These are phyloP conservation scores for Cadophora gregata DNA, from an alignment of 2,329 filamentous ascomycete genomes.

Conservation along the genomic window DNA sequence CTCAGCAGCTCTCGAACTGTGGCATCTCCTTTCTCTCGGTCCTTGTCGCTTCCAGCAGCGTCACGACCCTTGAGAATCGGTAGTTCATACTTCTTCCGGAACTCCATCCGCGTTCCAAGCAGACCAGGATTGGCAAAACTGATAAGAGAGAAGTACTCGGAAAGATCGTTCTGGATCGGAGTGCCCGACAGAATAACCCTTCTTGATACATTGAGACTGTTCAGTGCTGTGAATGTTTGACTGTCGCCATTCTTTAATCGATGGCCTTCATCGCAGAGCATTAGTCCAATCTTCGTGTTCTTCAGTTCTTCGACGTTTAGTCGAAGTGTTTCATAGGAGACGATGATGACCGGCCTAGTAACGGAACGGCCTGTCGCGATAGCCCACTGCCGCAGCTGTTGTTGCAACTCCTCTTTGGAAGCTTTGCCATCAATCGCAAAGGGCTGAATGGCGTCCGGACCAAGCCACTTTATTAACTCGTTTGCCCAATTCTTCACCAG, in stretches of 20 bases:
- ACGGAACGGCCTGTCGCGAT: conserved; percentile 89
- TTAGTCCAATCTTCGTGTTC: conserved; percentile 86
- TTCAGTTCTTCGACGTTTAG: conserved; percentile 90
- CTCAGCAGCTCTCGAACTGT: conserved; percentile 79
- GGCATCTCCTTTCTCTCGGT: conserved; percentile 82
- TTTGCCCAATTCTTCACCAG: conserved; percentile 98
- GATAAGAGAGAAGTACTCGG: conserved; percentile 94
- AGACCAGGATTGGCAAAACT: conserved; percentile 96
- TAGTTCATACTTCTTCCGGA: conserved; percentile 91
- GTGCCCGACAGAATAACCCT: conserved; percentile 96
- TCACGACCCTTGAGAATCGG: conserved; percentile 92
- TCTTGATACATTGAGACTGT: conserved; percentile 85
- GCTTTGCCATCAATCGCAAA: conserved; percentile 98
- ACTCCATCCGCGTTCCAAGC: conserved; percentile 86
- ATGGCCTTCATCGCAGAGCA: conserved; percentile 97
- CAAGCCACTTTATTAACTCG: conserved; percentile 95
- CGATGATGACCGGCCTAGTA: conserved; percentile 91
- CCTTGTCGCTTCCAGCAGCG: conserved; percentile 83
- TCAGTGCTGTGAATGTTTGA: conserved; percentile 91
- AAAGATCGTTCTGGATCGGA: conserved; percentile 97
- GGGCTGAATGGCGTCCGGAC: conserved; percentile 85
- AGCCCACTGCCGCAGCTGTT: conserved; percentile 93
- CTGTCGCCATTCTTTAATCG: conserved; percentile 96
- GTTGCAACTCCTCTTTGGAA: conserved; percentile 88
- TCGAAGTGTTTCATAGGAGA: conserved; percentile 95